Conservation (phyloP, 2,329 filamentous ascomycete species). For the Juglanconis oblonga region DNA sequence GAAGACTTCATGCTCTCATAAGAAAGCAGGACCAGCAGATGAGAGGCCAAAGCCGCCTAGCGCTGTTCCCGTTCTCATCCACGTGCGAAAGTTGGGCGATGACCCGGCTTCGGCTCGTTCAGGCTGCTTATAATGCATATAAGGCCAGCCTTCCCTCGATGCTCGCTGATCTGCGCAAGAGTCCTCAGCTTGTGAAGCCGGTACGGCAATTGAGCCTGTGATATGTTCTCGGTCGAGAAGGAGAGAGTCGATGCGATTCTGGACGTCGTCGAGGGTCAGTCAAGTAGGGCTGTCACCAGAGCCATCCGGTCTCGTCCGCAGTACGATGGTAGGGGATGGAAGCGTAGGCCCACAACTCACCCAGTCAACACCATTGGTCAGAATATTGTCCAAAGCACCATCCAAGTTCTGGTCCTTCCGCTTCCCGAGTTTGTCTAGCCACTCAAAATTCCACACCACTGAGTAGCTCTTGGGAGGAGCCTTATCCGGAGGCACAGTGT, state of each 20-base stretch:
- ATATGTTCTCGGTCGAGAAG: constrained; percentile 16
- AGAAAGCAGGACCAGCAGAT: neutral
- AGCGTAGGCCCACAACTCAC: neutral
- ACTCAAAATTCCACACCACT: constrained; percentile 13
- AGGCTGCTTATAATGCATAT: neutral
- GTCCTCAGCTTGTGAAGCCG: neutral
- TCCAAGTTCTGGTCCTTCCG: neutral
- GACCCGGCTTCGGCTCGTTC: neutral
- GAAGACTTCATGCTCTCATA: neutral
- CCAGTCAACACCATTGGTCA: constrained; percentile 13
- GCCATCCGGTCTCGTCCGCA: no score
- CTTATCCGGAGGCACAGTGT: neutral
- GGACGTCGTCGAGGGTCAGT: neutral
- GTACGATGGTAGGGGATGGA: neutral
- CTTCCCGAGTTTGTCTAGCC: constrained; percentile 3
- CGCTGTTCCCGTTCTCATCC: neutral
- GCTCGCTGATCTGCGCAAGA: neutral
- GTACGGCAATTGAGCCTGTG: neutral
- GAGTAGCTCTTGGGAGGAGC: constrained; percentile 23
- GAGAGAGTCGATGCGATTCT: constrained; percentile 15
- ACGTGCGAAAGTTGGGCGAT: neutral
- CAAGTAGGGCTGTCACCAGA: neutral
- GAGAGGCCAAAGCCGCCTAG: neutral
- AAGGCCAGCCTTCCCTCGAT: constrained; percentile 9
- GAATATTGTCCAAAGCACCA: neutral